Percentiles rank a stretch among this genome's conserved stretches.
phyloP scores from a whole-genome alignment of 352 stramenopile genomes.

The Phytophthora fragariaefolia region DNA sequence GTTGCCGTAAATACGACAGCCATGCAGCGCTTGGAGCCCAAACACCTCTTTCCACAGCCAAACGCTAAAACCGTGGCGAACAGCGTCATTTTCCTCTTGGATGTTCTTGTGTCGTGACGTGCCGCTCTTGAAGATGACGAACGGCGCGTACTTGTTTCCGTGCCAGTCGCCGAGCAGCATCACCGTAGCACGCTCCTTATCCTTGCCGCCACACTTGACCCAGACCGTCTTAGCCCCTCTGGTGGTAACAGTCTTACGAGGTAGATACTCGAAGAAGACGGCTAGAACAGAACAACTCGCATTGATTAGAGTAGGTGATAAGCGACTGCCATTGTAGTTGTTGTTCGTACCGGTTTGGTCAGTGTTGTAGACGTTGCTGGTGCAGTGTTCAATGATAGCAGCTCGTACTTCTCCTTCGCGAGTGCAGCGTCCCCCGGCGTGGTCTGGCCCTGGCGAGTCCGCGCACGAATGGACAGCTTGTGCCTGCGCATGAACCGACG shows the following conservation, averaged over 20 bases:
- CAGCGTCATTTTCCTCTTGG: neutral
- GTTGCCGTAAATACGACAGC: conserved; percentile 4
- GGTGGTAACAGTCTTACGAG: conserved; percentile 3
- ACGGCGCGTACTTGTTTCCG: conserved; percentile 4
- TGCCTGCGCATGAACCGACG: conserved; percentile 3
- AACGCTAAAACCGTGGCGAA: conserved; percentile 6
- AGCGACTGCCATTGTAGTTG: too few species aligned
- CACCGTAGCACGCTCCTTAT: conserved; percentile 15
- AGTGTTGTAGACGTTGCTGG: conserved; percentile 1
- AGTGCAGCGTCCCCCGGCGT: conserved; percentile 4
- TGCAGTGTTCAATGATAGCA: conserved; percentile 3
- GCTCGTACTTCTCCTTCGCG: conserved; percentile 6
- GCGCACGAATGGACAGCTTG: conserved; percentile 2
- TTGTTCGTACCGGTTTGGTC: conserved; percentile 14
- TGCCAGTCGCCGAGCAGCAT: conserved; percentile 4
- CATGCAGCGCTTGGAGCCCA: neutral
- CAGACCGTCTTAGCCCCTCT: conserved; percentile 1
- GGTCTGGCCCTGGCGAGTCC: conserved; percentile 3
- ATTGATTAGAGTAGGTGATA: too few species aligned
- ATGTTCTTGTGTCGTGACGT: neutral
- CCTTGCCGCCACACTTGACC: conserved; percentile 1
- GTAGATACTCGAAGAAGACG: too few species aligned
- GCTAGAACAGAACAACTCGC: too few species aligned
- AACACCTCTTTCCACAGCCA: conserved; percentile 17
- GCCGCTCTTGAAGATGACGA: conserved; percentile 4